Evolutionary conservation across 176 grass and related monocot genomes (phyloP).

Genomic region (sorghum (Sorghum bicolor)): Sorghum_bicolor_NCBIv3 NC_012870.2:71781001-71781500

Average conservation of each 20-base stretch:
- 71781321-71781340: slow-evolving; percentile 73
- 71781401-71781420: slow-evolving; percentile 83
- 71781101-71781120: slow-evolving; percentile 91
- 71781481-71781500: slow-evolving; percentile 53
- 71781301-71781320: slow-evolving; percentile 77
- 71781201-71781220: slow-evolving; percentile 64
- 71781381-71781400: slow-evolving; percentile 89
- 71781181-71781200: slow-evolving; percentile 81
- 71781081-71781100: slow-evolving; percentile 83
- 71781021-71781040: slow-evolving; percentile 98
- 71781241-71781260: slow-evolving; percentile 75
- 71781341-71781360: neutral
- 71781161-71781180: slow-evolving; percentile 44
- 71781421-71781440: slow-evolving; percentile 46
- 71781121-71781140: slow-evolving; percentile 58
- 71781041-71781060: slow-evolving; percentile 79
- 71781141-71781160: slow-evolving; percentile 53
- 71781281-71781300: slow-evolving; percentile 86
- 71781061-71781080: slow-evolving; percentile 76
- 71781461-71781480: slow-evolving; percentile 55
- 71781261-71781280: slow-evolving; percentile 81
- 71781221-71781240: slow-evolving; percentile 73
- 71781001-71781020: slow-evolving; percentile 95
- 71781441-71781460: slow-evolving; percentile 64
- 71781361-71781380: slow-evolving; percentile 25